Percentiles rank a stretch among this genome's conserved stretches.
phyloP scores from a whole-genome alignment of 768 basidiomycete genomes.

The Auricularia heimuer region DNA sequence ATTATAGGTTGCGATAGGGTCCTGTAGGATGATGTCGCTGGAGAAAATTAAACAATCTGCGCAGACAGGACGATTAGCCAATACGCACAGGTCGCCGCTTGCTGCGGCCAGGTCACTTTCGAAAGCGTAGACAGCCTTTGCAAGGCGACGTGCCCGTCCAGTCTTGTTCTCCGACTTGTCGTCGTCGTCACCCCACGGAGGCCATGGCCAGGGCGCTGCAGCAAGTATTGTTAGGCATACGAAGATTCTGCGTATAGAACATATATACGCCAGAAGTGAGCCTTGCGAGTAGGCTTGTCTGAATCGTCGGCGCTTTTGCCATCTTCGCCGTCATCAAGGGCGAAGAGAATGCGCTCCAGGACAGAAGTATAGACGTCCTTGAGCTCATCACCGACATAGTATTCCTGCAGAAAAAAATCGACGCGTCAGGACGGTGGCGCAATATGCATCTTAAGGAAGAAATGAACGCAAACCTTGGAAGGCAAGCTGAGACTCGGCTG shows the following conservation, averaged over 20 bases:
- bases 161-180: slow-evolving; percentile 45
- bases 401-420: slow-evolving; percentile 45
- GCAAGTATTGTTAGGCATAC: slow-evolving; percentile 24
- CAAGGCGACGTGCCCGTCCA: slow-evolving; percentile 49
- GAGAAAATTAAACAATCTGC: slow-evolving; percentile 4
- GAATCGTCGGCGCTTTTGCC: slow-evolving; percentile 13
- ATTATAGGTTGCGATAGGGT: slow-evolving; percentile 86
- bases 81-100: slow-evolving; percentile 64
- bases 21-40: slow-evolving; percentile 60
- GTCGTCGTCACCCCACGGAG: slow-evolving; percentile 68
- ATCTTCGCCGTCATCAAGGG: slow-evolving; percentile 44
- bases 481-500: slow-evolving; percentile 77
- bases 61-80: neutral
- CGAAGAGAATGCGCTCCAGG: slow-evolving; percentile 54
- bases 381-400: slow-evolving; percentile 47
- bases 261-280: slow-evolving; percentile 22
- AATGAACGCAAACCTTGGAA: slow-evolving; percentile 49
- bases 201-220: slow-evolving; percentile 77
- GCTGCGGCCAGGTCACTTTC: slow-evolving; percentile 71
- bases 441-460: slow-evolving; percentile 5
- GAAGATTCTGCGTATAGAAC: slow-evolving; percentile 18
- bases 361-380: slow-evolving; percentile 63
- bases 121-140: slow-evolving; percentile 63
- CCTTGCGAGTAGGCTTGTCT: slow-evolving; percentile 12
- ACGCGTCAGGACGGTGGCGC: neutral